Evolutionary conservation across 2,329 filamentous ascomycete genomes (phyloP).

Genomic region (Tolypocladium ovalisporum): DNA sequence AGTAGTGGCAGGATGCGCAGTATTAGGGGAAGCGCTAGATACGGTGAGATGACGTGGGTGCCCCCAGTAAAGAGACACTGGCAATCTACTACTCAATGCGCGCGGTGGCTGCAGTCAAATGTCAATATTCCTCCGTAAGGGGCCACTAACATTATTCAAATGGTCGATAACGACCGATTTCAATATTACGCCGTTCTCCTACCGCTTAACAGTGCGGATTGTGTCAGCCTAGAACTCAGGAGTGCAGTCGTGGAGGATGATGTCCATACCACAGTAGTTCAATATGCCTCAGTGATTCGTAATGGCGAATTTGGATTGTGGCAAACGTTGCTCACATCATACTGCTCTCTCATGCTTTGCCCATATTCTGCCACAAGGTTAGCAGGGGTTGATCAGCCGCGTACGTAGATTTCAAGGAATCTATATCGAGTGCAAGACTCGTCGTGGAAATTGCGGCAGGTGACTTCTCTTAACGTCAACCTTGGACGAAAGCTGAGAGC

Average conservation of each 20-base stretch:
- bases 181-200: slow-evolving; percentile 97
- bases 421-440: too few species aligned
- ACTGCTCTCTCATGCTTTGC: too few species aligned
- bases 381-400: too few species aligned
- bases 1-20: background rate
- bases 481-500: too few species aligned
- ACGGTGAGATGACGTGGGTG: background rate
- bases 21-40: background rate
- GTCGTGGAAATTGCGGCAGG: too few species aligned
- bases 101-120: background rate
- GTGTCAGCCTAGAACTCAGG: slow-evolving; percentile 94
- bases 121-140: background rate
- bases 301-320: too few species aligned
- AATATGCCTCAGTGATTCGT: too few species aligned
- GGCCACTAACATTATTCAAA: slow-evolving; percentile 21
- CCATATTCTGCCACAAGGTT: too few species aligned
- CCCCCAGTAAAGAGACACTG: background rate
- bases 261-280: slow-evolving; percentile 84
- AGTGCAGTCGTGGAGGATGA: slow-evolving; percentile 99
- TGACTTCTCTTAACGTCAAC: too few species aligned
- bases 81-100: background rate
- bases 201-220: slow-evolving; percentile 98
- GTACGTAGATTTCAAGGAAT: too few species aligned
- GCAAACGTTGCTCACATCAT: too few species aligned
- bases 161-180: slow-evolving; percentile 89